These are phyloP conservation scores for Plectosphaerella plurivora DNA, from an alignment of 2,329 filamentous ascomycete genomes.

Conservation along the genomic window DNA sequence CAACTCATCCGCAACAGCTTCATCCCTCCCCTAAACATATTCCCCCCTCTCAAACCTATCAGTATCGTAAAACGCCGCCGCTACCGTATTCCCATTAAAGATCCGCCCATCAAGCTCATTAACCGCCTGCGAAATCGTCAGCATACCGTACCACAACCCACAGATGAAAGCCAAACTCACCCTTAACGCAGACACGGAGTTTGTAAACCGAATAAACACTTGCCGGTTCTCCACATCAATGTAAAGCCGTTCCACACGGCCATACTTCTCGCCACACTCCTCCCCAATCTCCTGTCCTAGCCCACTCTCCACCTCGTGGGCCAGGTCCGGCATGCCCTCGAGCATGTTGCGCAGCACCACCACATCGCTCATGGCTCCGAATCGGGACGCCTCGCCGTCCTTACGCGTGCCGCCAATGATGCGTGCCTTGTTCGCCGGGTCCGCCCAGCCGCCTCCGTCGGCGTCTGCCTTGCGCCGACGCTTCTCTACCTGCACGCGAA, in stretches of 20 bases:
- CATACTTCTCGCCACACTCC: conserved; percentile 86
- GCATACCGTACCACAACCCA: not conserved
- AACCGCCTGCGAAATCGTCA: conserved; percentile 58
- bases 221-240: conserved; percentile 61
- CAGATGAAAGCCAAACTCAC: conserved; percentile 43
- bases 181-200: conserved; percentile 75
- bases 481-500: conserved; percentile 83
- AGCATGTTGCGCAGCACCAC: conserved; percentile 83
- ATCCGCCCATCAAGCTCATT: conserved; percentile 83
- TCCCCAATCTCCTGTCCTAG: conserved; percentile 94
- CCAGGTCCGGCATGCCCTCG: conserved; percentile 71
- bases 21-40: conserved; percentile 28
- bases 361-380: conserved; percentile 74
- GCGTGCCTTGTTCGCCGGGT: conserved; percentile 65
- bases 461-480: conserved; percentile 73
- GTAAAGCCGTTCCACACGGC: conserved; percentile 73
- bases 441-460: conserved; percentile 73
- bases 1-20: no score
- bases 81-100: conserved; percentile 83
- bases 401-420: conserved; percentile 74
- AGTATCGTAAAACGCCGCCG: conserved; percentile 75
- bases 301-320: conserved; percentile 68
- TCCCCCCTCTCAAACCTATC: conserved; percentile 75
- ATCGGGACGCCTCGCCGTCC: conserved; percentile 37
- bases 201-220: conserved; percentile 93